phyloP scores from a whole-genome alignment of 352 stramenopile genomes.

The Globisporangium abappressorium region DNA sequence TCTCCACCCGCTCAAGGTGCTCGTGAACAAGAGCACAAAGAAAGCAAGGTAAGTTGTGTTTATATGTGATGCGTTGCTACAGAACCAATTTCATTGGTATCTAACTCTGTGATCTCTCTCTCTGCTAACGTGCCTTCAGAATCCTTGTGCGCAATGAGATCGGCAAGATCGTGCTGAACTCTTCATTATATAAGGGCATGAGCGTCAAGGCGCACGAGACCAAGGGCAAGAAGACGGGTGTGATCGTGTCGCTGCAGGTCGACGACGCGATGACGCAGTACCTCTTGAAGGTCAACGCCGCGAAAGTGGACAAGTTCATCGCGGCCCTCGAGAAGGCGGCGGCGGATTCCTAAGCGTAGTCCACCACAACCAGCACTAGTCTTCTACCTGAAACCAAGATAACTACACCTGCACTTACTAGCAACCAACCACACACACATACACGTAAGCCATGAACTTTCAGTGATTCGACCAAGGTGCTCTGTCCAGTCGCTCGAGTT shows the following conservation, averaged over 20 bases:
- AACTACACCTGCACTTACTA: not conserved
- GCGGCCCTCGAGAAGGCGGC: slow-evolving; percentile 40
- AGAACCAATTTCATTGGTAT: not conserved
- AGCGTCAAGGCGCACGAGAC: slow-evolving; percentile 52
- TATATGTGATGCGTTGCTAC: not conserved
- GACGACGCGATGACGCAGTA: slow-evolving; percentile 62
- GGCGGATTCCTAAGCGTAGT: slow-evolving; percentile 1
- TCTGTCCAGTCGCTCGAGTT: not conserved
- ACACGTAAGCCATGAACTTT: not conserved
- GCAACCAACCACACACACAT: not conserved
- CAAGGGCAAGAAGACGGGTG: slow-evolving; percentile 79
- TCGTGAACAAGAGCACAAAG: slow-evolving; percentile 74
- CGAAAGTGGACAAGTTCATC: slow-evolving; percentile 65
- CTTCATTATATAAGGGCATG: slow-evolving; percentile 79
- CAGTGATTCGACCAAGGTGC: not conserved
- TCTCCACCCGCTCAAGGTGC: slow-evolving; percentile 73
- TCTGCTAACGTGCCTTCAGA: slow-evolving; percentile 17
- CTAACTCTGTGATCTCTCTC: slow-evolving; percentile 8
- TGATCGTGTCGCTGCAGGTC: slow-evolving; percentile 61
- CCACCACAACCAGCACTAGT: not conserved
- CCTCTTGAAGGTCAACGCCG: slow-evolving; percentile 71
- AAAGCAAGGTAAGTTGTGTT: slow-evolving; percentile 38
- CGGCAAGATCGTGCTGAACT: slow-evolving; percentile 86
- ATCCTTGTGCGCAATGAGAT: slow-evolving; percentile 85
- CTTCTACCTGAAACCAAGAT: not conserved